Evolutionary conservation across 1,284 basidiomycete genomes (phyloP).

Genomic region (Ustilago tritici): DNA sequence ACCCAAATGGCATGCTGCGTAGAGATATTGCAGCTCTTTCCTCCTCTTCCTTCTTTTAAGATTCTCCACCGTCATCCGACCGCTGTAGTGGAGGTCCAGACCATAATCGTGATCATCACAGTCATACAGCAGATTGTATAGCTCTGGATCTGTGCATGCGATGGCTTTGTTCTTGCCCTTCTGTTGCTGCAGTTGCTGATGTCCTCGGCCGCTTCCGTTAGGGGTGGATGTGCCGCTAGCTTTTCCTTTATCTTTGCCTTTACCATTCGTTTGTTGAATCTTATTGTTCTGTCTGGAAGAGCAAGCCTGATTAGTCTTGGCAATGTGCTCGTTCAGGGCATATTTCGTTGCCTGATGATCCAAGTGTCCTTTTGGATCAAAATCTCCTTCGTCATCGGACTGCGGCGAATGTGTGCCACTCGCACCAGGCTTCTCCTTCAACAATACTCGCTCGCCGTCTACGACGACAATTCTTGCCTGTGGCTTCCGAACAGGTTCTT

Average conservation of each 20-base stretch:
- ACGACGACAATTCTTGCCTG: constrained; percentile 16
- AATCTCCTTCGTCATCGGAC: constrained; percentile 20
- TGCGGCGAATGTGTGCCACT: neutral
- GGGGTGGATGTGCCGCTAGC: neutral
- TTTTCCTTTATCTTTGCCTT: constrained; percentile 12
- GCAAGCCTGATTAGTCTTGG: neutral
- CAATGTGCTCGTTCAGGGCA: neutral
- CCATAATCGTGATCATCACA: constrained; percentile 20
- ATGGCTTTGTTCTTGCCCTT: constrained; percentile 18
- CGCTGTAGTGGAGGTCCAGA: neutral
- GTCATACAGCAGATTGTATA: constrained; percentile 4
- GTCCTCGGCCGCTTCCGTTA: neutral
- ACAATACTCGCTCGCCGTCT: constrained; percentile 24
- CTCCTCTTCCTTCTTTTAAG: constrained; percentile 3
- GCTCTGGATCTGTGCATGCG: constrained; percentile 17
- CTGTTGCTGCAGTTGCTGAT: neutral
- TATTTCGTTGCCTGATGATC: neutral
- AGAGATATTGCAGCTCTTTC: constrained; percentile 32
- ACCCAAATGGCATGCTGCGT: constrained; percentile 30
- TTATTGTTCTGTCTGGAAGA: neutral
- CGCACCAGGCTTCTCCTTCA: constrained; percentile 5
- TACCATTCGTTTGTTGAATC: constrained; percentile 1
- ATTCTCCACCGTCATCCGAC: constrained; percentile 5
- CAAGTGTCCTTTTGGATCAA: constrained; percentile 5
- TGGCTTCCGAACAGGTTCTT: neutral